A percentile compares a stretch with the other conserved stretches of the same genome.
Conservation (phyloP, 2,329 filamentous ascomycete genomes). For the Dichotomopilus funicola region DNA sequence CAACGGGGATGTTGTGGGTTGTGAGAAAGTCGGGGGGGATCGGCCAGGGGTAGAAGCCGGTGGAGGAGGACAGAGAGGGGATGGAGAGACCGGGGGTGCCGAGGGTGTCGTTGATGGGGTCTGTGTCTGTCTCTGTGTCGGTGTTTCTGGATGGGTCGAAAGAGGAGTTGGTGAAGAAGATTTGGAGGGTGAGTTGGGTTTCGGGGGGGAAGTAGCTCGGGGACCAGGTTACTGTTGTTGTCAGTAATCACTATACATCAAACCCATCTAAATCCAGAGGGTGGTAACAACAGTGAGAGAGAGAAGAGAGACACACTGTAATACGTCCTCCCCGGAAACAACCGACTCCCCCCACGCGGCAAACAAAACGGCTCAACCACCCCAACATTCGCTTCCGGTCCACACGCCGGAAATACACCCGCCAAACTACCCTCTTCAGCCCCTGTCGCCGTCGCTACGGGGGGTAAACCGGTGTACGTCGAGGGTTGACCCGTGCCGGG, state of each 20-base stretch:
- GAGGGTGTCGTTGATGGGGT: neutral
- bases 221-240: constrained; percentile 30
- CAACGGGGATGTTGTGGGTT: constrained; percentile 1
- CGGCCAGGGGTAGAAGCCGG: constrained; percentile 28
- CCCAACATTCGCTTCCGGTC: constrained; percentile 23
- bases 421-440: constrained; percentile 8
- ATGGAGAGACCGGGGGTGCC: constrained; percentile 15
- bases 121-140: neutral
- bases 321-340: constrained; percentile 29
- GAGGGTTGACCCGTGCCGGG: constrained; percentile 18
- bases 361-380: constrained; percentile 29
- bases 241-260: neutral
- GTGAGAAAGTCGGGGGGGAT: constrained; percentile 23
- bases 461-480: constrained; percentile 29
- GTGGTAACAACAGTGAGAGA: neutral
- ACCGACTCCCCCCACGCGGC: constrained; percentile 25
- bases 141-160: neutral
- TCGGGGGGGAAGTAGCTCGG: constrained; percentile 22
- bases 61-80: constrained; percentile 18
- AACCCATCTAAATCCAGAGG: neutral
- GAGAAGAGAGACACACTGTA: constrained; percentile 25
- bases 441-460: constrained; percentile 28
- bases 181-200: constrained; percentile 20
- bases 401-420: constrained; percentile 30
- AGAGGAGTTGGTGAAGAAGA: constrained; percentile 7